phyloP scores from a whole-genome alignment of 2,329 filamentous ascomycete genomes.

The Aspergillus uvarum region DNA sequence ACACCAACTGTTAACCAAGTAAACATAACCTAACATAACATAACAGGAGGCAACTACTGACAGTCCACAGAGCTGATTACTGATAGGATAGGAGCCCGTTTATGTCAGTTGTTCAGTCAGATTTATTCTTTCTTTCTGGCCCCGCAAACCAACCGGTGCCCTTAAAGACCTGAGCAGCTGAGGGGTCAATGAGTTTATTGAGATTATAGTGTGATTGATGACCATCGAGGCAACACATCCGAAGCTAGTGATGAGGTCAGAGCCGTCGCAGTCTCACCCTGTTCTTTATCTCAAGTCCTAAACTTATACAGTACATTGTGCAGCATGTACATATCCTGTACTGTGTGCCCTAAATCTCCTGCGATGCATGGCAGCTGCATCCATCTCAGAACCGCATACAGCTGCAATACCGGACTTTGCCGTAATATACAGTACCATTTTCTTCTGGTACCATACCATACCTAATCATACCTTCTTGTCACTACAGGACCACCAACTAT shows the following conservation, averaged over 20 bases:
- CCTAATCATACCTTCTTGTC: background rate
- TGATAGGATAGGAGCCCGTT: background rate
- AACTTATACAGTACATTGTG: background rate
- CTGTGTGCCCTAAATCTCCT: background rate
- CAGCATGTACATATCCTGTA: background rate
- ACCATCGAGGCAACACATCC: background rate
- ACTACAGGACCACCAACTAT: background rate
- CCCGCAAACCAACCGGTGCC: background rate
- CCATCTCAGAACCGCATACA: background rate
- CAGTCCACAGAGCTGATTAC: background rate
- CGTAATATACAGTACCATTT: background rate
- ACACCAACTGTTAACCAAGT: background rate
- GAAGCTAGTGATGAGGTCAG: slow-evolving; percentile 4
- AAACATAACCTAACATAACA: background rate
- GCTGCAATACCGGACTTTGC: background rate
- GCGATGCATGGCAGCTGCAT: background rate
- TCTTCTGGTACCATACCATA: background rate
- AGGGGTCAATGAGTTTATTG: background rate
- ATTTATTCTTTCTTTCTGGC: background rate
- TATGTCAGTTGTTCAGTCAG: background rate
- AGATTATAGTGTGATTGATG: background rate
- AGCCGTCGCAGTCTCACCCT: background rate
- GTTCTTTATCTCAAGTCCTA: background rate
- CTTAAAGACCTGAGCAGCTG: background rate
- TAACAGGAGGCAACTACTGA: background rate